Evolutionary conservation across 208 protist genomes (phyloP).

Genomic region (Leishmania mexicana): DNA sequence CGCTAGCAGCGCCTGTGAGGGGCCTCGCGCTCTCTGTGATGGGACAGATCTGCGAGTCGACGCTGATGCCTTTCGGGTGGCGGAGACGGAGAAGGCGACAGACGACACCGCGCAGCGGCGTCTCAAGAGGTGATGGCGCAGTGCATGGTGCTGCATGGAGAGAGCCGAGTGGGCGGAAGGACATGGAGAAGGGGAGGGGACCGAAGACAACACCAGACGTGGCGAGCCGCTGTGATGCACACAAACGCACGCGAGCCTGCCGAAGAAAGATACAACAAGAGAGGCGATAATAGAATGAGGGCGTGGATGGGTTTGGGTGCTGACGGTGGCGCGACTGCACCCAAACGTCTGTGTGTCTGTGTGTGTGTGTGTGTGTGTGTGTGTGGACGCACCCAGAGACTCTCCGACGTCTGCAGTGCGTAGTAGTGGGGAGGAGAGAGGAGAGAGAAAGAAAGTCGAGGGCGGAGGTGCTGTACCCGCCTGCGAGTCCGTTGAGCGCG

Average conservation of each 20-base stretch:
- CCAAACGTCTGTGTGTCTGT: not conserved
- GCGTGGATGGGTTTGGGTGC: not conserved
- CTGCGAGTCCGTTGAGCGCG: not conserved
- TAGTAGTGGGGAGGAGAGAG: not conserved
- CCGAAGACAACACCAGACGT: not conserved
- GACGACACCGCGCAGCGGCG: not conserved
- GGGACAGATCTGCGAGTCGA: not conserved
- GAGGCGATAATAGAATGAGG: not conserved
- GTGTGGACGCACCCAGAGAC: too few species aligned
- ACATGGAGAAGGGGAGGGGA: not conserved
- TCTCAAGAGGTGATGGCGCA: not conserved
- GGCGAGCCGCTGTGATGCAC: constrained; percentile 5
- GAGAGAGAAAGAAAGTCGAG: not conserved
- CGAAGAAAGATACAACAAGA: not conserved
- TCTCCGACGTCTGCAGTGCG: not conserved
- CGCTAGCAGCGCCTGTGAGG: constrained; percentile 8
- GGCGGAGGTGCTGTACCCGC: not conserved
- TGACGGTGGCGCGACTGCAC: not conserved
- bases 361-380: not conserved
- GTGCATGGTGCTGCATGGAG: too few species aligned
- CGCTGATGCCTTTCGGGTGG: not conserved
- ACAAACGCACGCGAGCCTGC: not conserved
- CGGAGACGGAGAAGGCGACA: not conserved
- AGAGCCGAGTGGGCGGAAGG: not conserved
- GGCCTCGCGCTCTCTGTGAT: not conserved